Conservation (phyloP, 2,329 filamentous ascomycete genomes). For the Xylogone sp. region DNA sequence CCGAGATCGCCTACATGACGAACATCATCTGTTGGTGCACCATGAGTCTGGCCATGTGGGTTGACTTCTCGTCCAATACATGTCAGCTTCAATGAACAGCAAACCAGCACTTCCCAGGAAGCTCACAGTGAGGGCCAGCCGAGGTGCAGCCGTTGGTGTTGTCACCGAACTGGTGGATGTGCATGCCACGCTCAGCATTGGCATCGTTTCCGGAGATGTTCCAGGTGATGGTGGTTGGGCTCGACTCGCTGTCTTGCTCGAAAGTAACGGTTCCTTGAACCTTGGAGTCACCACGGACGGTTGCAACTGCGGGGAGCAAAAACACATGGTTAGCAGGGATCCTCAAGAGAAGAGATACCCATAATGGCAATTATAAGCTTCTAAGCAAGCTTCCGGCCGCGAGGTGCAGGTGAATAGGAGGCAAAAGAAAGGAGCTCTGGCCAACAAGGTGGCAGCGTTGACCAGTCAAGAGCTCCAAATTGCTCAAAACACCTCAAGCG, state of each 20-base stretch:
- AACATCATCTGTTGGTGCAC: conserved; percentile 74
- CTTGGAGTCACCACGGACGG: conserved; percentile 97
- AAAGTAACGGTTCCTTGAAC: conserved; percentile 91
- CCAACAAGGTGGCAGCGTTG: conserved; percentile 42
- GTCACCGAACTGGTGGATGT: conserved; percentile 98
- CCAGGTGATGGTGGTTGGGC: conserved; percentile 84
- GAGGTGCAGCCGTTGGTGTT: conserved; percentile 99
- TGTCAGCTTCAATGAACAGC: conserved; percentile 11
- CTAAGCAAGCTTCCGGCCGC: too few species aligned
- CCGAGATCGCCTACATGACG: conserved; percentile 97
- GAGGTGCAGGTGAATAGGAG: conserved; percentile 10
- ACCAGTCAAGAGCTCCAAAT: conserved; percentile 37
- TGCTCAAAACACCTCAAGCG: conserved; percentile 56
- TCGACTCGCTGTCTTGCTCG: conserved; percentile 81
- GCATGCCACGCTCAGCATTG: conserved; percentile 96
- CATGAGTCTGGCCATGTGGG: conserved; percentile 89
- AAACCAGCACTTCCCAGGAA: background rate
- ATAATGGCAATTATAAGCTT: too few species aligned
- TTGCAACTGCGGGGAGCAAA: conserved; percentile 63
- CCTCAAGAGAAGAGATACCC: background rate
- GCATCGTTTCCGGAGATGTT: conserved; percentile 89
- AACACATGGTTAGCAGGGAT: conserved; percentile 11
- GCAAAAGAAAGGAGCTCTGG: conserved; percentile 6
- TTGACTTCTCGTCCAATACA: conserved; percentile 63
- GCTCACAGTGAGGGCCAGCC: conserved; percentile 92